Conservation (phyloP, 768 basidiomycete genomes). For the Sistotremastrum niveocremeum region DNA sequence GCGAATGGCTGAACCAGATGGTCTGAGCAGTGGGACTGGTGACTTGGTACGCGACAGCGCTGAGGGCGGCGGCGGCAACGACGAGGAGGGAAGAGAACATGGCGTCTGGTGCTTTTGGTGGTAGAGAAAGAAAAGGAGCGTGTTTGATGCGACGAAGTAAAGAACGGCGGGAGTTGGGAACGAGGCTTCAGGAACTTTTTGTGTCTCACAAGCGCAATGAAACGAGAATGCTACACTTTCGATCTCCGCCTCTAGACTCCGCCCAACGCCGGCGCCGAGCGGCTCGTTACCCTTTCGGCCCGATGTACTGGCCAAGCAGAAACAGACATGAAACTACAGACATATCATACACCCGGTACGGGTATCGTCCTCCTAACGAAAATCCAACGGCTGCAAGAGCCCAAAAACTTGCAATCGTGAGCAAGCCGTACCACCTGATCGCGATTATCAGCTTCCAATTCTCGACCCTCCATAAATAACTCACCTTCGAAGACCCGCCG, state of each 20-base stretch:
- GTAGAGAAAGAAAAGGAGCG: not conserved
- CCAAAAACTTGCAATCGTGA: not conserved
- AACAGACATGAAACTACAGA: too few relatives aligned
- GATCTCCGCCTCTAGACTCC: too few relatives aligned
- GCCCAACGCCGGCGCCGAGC: too few relatives aligned
- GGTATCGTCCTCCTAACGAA: constrained; percentile 13
- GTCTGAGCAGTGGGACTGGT: constrained; percentile 30
- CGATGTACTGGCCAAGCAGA: too few relatives aligned
- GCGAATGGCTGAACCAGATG: constrained; percentile 46
- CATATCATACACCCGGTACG: constrained; percentile 12
- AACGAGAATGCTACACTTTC: too few relatives aligned
- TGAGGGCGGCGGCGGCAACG: constrained; percentile 27
- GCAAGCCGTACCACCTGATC: not conserved
- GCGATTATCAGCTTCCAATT: not conserved
- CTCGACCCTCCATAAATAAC: not conserved
- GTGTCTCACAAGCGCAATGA: too few relatives aligned
- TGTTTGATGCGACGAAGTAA: constrained; percentile 3
- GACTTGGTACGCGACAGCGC: constrained; percentile 48
- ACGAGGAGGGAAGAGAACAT: constrained; percentile 26
- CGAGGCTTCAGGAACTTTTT: too few relatives aligned
- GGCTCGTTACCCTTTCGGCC: too few relatives aligned
- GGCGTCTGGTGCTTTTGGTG: constrained; percentile 11
- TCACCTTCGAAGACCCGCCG: not conserved
- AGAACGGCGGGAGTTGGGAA: not conserved
- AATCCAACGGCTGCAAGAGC: constrained; percentile 7